These are phyloP conservation scores for Auriculariales sp. DNA, from an alignment of 768 basidiomycete species.

Conservation along the genomic window DNA sequence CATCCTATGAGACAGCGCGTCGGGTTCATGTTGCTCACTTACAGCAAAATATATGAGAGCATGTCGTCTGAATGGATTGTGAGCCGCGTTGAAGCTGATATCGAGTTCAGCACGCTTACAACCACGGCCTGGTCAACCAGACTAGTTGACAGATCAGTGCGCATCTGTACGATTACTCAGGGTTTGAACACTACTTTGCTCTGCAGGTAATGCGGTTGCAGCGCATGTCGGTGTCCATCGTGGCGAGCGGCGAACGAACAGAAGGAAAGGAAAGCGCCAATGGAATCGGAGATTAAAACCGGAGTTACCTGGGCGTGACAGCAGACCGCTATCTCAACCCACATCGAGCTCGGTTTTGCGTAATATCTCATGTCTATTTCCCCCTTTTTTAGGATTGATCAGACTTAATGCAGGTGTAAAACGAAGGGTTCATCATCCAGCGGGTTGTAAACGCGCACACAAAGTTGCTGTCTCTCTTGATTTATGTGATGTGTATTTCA, in stretches of 20 bases:
- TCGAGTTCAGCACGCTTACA: slow-evolving; percentile 29
- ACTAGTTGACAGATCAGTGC: slow-evolving; percentile 39
- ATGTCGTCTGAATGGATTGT: slow-evolving; percentile 13
- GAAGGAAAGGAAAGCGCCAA: slow-evolving; percentile 2
- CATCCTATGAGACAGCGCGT: neutral
- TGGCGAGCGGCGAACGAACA: neutral
- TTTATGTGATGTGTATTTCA: too few relatives aligned
- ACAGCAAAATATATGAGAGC: slow-evolving; percentile 79
- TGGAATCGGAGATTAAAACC: too few relatives aligned
- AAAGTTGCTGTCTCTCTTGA: too few relatives aligned
- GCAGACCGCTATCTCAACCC: too few relatives aligned
- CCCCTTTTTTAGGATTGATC: too few relatives aligned
- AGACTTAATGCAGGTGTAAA: too few relatives aligned
- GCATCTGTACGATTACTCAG: neutral
- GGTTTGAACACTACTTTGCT: neutral
- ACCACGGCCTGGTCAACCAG: slow-evolving; percentile 74
- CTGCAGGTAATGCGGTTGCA: slow-evolving; percentile 10
- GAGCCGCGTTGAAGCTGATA: slow-evolving; percentile 1
- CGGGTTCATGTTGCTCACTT: neutral
- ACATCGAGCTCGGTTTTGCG: too few relatives aligned
- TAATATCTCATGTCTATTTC: too few relatives aligned
- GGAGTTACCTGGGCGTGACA: too few relatives aligned
- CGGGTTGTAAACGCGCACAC: too few relatives aligned
- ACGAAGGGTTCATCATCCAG: too few relatives aligned
- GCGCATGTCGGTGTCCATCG: slow-evolving; percentile 11